These are phyloP conservation scores for Laburnicola sp. DNA, from an alignment of 2,329 filamentous ascomycete genomes.

Conservation along the genomic window DNA sequence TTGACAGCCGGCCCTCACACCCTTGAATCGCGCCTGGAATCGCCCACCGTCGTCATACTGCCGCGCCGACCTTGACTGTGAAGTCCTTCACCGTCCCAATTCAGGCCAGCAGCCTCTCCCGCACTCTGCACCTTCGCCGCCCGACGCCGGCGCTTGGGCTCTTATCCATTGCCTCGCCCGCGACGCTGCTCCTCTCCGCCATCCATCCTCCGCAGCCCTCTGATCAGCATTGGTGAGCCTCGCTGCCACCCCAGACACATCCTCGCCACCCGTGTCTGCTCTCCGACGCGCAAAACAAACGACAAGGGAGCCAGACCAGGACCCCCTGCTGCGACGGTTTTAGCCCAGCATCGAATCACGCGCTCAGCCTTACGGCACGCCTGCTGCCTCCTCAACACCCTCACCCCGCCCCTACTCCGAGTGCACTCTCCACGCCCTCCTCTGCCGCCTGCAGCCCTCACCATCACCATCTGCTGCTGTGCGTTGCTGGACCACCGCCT, in stretches of 20 bases:
- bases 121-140: not conserved
- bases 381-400: constrained; percentile 1
- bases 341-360: constrained; percentile 27
- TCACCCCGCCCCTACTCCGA: constrained; percentile 4
- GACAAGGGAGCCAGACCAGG: constrained; percentile 11
- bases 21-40: constrained; percentile 4
- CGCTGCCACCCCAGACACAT: constrained; percentile 12
- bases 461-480: not conserved
- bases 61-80: constrained; percentile 11
- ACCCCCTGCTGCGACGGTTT: constrained; percentile 19
- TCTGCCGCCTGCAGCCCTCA: constrained; percentile 3
- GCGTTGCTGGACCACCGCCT: not conserved
- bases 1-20: constrained; percentile 14
- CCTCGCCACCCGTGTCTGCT: constrained; percentile 7
- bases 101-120: not conserved
- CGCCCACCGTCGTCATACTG: constrained; percentile 17
- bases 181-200: not conserved
- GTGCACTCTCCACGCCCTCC: constrained; percentile 1
- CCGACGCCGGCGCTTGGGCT: constrained; percentile 1
- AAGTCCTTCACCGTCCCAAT: not conserved
- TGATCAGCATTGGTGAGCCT: constrained; percentile 3
- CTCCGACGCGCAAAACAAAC: constrained; percentile 14
- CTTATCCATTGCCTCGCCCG: constrained; percentile 13
- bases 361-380: constrained; percentile 24
- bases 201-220: not conserved